A percentile compares a stretch with the other conserved stretches of the same genome.
These are phyloP conservation scores for Vitis cinerea DNA, from an alignment of 164 flowering plant genomes.

Conservation along the genomic window DNA sequence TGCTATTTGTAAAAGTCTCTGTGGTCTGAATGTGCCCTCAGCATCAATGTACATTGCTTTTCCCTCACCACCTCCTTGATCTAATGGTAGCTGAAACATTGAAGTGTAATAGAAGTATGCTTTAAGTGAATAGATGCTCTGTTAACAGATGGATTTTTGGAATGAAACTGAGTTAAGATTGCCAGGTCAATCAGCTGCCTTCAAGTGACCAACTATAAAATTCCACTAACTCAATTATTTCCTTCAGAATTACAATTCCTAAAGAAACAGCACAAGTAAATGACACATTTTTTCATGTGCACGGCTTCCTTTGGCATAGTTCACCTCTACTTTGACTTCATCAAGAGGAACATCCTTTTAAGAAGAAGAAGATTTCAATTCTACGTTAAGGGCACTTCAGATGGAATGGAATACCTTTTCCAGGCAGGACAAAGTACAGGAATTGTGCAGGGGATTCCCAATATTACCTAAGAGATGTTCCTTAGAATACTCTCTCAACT, in stretches of 20 bases:
- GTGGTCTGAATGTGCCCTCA: constrained; percentile 97
- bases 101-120: constrained; percentile 2
- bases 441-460: too few species aligned
- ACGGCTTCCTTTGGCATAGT: too few species aligned
- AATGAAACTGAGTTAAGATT: neutral
- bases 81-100: constrained; percentile 84
- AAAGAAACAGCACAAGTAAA: neutral
- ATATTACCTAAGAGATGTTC: too few species aligned
- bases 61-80: constrained; percentile 98
- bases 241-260: neutral
- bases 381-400: too few species aligned
- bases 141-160: neutral
- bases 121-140: neutral
- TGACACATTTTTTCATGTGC: neutral
- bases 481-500: too few species aligned
- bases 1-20: constrained; percentile 89
- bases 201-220: neutral
- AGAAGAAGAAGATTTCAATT: too few species aligned
- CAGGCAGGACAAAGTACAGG: too few species aligned
- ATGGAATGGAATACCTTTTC: too few species aligned
- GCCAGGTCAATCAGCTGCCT: neutral
- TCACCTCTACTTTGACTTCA: too few species aligned
- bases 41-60: constrained; percentile 98
- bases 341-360: too few species aligned
- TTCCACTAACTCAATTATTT: neutral